Evolutionary conservation across 371 early-diverging fungal species (phyloP).

Genomic region (Lichtheimia hyalospora): DNA sequence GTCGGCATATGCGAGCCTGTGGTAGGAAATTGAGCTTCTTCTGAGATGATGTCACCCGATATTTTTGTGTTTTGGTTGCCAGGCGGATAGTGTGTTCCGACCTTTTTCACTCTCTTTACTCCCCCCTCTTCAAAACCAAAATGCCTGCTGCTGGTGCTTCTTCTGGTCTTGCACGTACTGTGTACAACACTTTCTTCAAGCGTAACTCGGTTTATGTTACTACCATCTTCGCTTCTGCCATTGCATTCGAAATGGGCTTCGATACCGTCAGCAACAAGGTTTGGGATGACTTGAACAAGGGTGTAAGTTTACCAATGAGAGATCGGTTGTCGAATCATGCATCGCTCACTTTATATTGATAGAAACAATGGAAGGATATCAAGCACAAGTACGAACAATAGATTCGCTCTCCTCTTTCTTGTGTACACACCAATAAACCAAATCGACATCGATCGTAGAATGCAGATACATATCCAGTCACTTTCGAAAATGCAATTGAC

Average conservation of each 20-base stretch:
- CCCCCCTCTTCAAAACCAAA: constrained; percentile 4
- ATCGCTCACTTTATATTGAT: constrained; percentile 7
- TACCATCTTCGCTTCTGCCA: constrained; percentile 76
- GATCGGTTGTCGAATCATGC: not conserved
- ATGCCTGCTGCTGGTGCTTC: constrained; percentile 43
- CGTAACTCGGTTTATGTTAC: constrained; percentile 74
- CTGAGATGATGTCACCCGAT: constrained; percentile 1
- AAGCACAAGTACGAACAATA: constrained; percentile 63
- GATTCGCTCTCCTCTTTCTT: not conserved
- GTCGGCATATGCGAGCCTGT: too few relatives aligned
- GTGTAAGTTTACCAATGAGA: constrained; percentile 60
- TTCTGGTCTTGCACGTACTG: constrained; percentile 46
- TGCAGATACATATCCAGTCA: too few relatives aligned
- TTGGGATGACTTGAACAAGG: constrained; percentile 83
- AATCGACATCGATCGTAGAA: too few relatives aligned
- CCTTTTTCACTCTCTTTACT: constrained; percentile 4
- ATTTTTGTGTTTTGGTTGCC: constrained; percentile 1
- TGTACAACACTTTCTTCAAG: constrained; percentile 72
- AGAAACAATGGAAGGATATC: constrained; percentile 79
- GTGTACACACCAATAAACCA: too few relatives aligned
- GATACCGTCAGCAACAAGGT: constrained; percentile 65
- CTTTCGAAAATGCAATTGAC: too few relatives aligned
- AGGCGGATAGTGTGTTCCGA: not conserved
- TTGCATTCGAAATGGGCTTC: constrained; percentile 78
- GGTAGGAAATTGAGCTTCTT: too few relatives aligned